Conservation (phyloP, 257 asterid genomes). For the Primulina huaijiensis region DNA sequence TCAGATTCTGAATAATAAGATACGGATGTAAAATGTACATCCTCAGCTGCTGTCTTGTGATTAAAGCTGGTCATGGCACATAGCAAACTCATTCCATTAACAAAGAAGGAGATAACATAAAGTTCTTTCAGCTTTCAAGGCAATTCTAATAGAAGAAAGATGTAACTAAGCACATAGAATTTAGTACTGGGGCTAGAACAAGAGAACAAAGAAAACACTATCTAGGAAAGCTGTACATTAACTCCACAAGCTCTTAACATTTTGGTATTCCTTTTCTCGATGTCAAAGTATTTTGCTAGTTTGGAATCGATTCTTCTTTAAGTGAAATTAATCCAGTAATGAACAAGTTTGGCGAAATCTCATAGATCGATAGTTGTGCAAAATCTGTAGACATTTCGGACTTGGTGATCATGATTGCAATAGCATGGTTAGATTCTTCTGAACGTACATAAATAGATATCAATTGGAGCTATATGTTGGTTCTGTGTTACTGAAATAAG, state of each 20-base stretch:
- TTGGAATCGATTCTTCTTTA: too few relatives aligned
- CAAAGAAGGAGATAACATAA: constrained; percentile 5
- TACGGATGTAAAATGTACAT: constrained; percentile 77
- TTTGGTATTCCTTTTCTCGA: background rate
- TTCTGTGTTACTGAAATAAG: background rate
- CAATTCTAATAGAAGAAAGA: constrained; percentile 10
- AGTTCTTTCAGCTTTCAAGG: constrained; percentile 11
- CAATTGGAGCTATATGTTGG: background rate
- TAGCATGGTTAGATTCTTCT: background rate
- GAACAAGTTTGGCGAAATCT: background rate
- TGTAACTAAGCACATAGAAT: background rate
- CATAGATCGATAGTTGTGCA: background rate
- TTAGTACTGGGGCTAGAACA: constrained; percentile 1
- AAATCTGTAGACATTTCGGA: background rate
- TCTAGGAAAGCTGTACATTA: background rate
- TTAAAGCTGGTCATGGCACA: constrained; percentile 57
- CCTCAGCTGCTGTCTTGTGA: constrained; percentile 92
- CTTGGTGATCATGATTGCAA: background rate
- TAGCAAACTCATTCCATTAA: constrained; percentile 7
- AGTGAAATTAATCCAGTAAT: too few relatives aligned
- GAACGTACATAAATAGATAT: background rate
- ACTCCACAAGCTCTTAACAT: background rate
- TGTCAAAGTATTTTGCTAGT: background rate
- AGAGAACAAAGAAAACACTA: background rate
- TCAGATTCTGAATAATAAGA: constrained; percentile 54